Conservation (phyloP, 768 basidiomycete species). For the Mycena pura region DNA sequence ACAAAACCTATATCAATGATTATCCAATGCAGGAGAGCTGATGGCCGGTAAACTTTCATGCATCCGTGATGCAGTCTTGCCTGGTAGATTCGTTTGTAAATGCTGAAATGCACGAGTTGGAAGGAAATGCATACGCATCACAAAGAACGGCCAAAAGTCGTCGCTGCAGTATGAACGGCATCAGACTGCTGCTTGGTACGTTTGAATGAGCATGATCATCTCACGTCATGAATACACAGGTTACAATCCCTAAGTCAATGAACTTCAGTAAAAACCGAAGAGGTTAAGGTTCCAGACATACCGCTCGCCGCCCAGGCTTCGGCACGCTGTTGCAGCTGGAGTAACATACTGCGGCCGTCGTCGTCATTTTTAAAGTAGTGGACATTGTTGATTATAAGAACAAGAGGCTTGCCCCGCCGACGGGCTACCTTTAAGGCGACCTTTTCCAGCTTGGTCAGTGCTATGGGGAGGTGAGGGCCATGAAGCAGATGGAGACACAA, state of each 20-base stretch:
- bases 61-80: conserved; percentile 78
- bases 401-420: conserved; percentile 68
- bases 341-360: conserved; percentile 76
- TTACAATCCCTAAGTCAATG: conserved; percentile 63
- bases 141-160: conserved; percentile 82
- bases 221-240: conserved; percentile 79
- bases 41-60: conserved; percentile 48
- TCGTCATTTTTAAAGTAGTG: conserved; percentile 81
- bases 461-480: conserved; percentile 39
- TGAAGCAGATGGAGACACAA: too few species aligned
- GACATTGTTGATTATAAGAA: conserved; percentile 83
- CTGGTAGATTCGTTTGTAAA: conserved; percentile 40
- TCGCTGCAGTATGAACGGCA: conserved; percentile 55
- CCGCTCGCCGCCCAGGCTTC: conserved; percentile 87
- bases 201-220: conserved; percentile 33
- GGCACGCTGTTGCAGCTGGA: conserved; percentile 86
- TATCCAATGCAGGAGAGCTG: not conserved
- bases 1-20: conserved; percentile 57
- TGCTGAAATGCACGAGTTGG: not conserved
- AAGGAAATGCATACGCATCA: conserved; percentile 57
- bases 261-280: conserved; percentile 1
- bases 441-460: conserved; percentile 84
- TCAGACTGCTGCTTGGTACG: too few species aligned
- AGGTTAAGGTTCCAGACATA: conserved; percentile 37
- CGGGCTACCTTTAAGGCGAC: conserved; percentile 73